These are phyloP conservation scores for Lepidium sativum DNA, from an alignment of 345 rosid genomes.

Conservation along the genomic window DNA sequence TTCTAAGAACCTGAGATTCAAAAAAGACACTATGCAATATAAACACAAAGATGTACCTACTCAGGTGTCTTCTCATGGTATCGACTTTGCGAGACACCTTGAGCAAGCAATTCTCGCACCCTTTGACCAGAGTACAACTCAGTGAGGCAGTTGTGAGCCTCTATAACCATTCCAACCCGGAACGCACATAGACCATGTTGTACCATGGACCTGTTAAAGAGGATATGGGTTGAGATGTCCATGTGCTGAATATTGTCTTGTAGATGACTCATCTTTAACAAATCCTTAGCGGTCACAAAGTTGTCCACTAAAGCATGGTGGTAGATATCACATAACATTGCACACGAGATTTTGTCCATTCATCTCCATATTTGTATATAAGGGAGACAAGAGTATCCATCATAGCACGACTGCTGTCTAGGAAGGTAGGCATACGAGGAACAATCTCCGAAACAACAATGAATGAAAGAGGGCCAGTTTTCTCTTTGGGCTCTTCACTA, in stretches of 20 bases:
- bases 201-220: too few species aligned
- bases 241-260: slow-evolving; percentile 78
- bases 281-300: slow-evolving; percentile 65
- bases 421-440: slow-evolving; percentile 77
- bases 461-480: slow-evolving; percentile 52
- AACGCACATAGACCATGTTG: slow-evolving; percentile 94
- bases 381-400: slow-evolving; percentile 81
- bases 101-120: slow-evolving; percentile 77
- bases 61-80: slow-evolving; percentile 94
- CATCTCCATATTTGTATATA: slow-evolving; percentile 83
- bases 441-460: slow-evolving; percentile 65
- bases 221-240: too few species aligned
- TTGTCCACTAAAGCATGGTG: slow-evolving; percentile 75
- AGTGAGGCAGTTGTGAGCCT: slow-evolving; percentile 73
- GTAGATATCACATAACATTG: slow-evolving; percentile 91
- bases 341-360: slow-evolving; percentile 91
- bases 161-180: slow-evolving; percentile 61
- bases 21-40: background rate
- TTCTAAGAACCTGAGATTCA: background rate
- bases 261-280: slow-evolving; percentile 86
- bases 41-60: slow-evolving; percentile 39
- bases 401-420: slow-evolving; percentile 70
- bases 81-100: slow-evolving; percentile 85
- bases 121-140: slow-evolving; percentile 88
- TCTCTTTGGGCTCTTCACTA: slow-evolving; percentile 46